Evolutionary conservation across 2,329 filamentous ascomycete species (phyloP), one percentile per base, ranked within the genome.

Genomic region (Bipolaris victoriae): DNA sequence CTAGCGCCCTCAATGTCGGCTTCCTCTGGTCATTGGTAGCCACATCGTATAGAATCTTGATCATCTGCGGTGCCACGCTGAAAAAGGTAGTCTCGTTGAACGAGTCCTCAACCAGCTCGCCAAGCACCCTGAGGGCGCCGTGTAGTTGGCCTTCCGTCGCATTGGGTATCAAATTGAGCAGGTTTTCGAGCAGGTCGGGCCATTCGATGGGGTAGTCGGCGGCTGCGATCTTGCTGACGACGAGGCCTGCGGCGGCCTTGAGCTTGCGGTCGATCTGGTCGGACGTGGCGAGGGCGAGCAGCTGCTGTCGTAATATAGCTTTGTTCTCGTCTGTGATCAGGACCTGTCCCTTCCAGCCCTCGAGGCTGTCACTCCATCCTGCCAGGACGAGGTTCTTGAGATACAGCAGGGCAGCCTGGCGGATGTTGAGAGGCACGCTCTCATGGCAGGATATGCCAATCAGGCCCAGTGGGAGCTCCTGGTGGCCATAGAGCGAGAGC

Each of bases 11-110:
- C 57, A 97, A 82, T 58, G 87, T 86, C 9, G 90, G 84, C 72
- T 91, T 92, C 67, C 91, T 87, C 60, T 83, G 83, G 57, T 90
- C 86, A 73, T 90, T 90, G 55, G 90, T 83, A 13, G 93, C 92
- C 36, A 97, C 89, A 67, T 91, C 85, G 75, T 92, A 95, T 31
- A 97, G 85, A 49, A 89, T 88, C 68, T 89, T 89, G 72, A 97
- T 88, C 57, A 99, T 90, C 69, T 96, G 89, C 36, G 88, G 83
- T 7, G 94, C 95, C 67, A 96, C 91, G 57, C 85, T 85, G 76
- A 98, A 97, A 82, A 99, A 99, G 68, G 97, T 93, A 60, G 92
- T 90, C 74, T 98, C 94, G 71, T 89, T 96, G 76, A 99, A 85
- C 64, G 91, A 92, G 71, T 97, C 94, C 61, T 98, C 93, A 24